Evolutionary conservation across 108 stramenopile genomes (phyloP).

Genomic region (Mediolabrus comicus): DNA sequence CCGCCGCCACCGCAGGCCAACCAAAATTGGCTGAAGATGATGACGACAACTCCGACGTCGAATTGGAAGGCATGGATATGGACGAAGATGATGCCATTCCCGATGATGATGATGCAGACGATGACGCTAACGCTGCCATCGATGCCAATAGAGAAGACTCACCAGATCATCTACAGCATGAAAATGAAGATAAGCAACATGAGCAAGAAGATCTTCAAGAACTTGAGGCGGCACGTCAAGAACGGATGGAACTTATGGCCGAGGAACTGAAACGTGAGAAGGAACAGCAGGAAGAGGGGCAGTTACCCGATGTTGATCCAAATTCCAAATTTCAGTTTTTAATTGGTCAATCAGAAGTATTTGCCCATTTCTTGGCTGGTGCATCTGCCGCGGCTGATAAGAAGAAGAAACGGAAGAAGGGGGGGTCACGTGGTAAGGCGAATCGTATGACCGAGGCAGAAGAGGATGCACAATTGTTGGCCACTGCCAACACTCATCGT

Average conservation of each 20-base stretch:
- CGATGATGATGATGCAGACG: slow-evolving; percentile 15
- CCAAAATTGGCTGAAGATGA: slow-evolving; percentile 5
- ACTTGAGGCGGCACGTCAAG: slow-evolving; percentile 63
- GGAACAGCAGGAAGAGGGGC: background rate
- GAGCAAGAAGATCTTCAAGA: slow-evolving; percentile 47
- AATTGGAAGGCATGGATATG: slow-evolving; percentile 43
- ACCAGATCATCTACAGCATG: slow-evolving; percentile 1
- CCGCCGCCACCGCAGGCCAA: slow-evolving; percentile 5
- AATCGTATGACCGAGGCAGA: slow-evolving; percentile 94
- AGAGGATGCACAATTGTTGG: slow-evolving; percentile 95
- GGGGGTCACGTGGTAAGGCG: slow-evolving; percentile 60
- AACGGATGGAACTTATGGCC: slow-evolving; percentile 72
- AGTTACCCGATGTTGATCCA: slow-evolving; percentile 9
- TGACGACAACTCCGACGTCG: slow-evolving; percentile 57
- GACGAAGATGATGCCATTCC: slow-evolving; percentile 26
- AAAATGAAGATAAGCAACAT: slow-evolving; percentile 12
- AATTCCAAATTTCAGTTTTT: slow-evolving; percentile 84
- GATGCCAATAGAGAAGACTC: slow-evolving; percentile 13
- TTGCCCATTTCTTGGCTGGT: slow-evolving; percentile 96
- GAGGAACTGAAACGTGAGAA: slow-evolving; percentile 45
- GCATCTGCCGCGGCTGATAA: slow-evolving; percentile 47
- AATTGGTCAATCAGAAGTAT: slow-evolving; percentile 95
- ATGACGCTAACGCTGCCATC: slow-evolving; percentile 3
- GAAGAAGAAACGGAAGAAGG: slow-evolving; percentile 39
- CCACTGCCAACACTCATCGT: slow-evolving; percentile 80